A percentile compares a stretch with the other conserved stretches of the same genome.
These are phyloP conservation scores for Nothophoma quercina DNA, from an alignment of 2,329 filamentous ascomycete species.

Conservation along the genomic window DNA sequence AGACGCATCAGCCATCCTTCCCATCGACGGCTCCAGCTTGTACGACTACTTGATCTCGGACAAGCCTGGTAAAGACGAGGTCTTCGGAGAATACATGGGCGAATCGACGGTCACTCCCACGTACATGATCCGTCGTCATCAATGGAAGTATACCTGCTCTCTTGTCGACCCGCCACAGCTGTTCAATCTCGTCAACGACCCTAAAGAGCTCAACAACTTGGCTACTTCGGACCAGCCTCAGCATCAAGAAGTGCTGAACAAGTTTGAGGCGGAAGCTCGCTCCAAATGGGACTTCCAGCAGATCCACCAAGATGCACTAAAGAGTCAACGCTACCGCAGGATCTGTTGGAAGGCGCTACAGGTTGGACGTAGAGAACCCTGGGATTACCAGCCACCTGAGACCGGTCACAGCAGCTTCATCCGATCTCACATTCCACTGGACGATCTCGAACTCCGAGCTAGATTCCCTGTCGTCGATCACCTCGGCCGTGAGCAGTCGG, in stretches of 20 bases:
- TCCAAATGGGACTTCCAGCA: conserved; percentile 80
- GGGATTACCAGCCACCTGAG: conserved; percentile 83
- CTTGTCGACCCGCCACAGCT: conserved; percentile 84
- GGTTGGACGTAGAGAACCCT: conserved; percentile 69
- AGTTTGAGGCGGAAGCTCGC: conserved; percentile 76
- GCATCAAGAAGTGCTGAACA: conserved; percentile 55
- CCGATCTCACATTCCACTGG: conserved; percentile 80
- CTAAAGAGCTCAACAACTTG: conserved; percentile 78
- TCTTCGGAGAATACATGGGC: conserved; percentile 94
- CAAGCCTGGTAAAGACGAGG: conserved; percentile 76
- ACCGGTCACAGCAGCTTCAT: conserved; percentile 76
- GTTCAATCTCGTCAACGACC: conserved; percentile 79
- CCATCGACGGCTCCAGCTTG: conserved; percentile 84
- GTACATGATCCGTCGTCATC: conserved; percentile 90
- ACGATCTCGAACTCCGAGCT: conserved; percentile 79
- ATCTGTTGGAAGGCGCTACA: conserved; percentile 82
- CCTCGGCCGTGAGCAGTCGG: conserved; percentile 50
- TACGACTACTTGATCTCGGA: conserved; percentile 47
- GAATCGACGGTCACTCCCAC: conserved; percentile 88
- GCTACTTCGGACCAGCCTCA: conserved; percentile 53
- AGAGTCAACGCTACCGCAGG: conserved; percentile 79
- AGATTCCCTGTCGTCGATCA: conserved; percentile 69
- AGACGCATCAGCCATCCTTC: conserved; percentile 72
- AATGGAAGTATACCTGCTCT: conserved; percentile 91
- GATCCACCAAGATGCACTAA: conserved; percentile 77